These are phyloP conservation scores for Didymella lethalis DNA, from an alignment of 2,329 filamentous ascomycete species.

Conservation along the genomic window DNA sequence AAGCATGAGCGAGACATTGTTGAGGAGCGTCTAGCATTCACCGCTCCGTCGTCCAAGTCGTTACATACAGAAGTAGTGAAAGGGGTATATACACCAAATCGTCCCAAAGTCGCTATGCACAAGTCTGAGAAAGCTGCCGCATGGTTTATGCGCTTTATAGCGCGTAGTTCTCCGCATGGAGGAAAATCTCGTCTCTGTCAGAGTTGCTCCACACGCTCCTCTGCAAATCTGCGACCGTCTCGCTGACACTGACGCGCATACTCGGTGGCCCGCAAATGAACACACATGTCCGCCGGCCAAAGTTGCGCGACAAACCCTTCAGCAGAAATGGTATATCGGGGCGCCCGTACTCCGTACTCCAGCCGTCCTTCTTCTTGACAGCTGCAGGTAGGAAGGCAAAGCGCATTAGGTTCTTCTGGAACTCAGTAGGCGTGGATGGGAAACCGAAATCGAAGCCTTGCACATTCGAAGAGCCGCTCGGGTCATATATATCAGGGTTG, in stretches of 20 bases:
- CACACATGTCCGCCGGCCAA: slow-evolving; percentile 83
- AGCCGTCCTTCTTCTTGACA: slow-evolving; percentile 69
- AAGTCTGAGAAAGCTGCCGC: slow-evolving; percentile 11
- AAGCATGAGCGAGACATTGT: too few relatives aligned
- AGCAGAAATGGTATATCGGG: slow-evolving; percentile 90
- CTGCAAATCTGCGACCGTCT: slow-evolving; percentile 82
- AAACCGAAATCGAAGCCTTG: slow-evolving; percentile 68
- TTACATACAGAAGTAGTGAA: slow-evolving; percentile 24
- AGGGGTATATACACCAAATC: slow-evolving; percentile 29
- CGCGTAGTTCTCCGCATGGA: slow-evolving; percentile 96
- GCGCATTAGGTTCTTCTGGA: slow-evolving; percentile 88
- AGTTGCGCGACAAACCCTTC: slow-evolving; percentile 79
- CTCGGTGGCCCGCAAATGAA: slow-evolving; percentile 90
- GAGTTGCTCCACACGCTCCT: slow-evolving; percentile 81
- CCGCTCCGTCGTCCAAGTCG: neutral
- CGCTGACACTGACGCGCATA: slow-evolving; percentile 89
- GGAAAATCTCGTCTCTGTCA: slow-evolving; percentile 84
- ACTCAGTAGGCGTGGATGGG: slow-evolving; percentile 81
- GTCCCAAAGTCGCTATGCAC: slow-evolving; percentile 39
- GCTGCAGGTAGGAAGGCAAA: slow-evolving; percentile 77
- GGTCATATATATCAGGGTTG: slow-evolving; percentile 55
- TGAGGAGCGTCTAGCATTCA: neutral
- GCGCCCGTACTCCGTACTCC: slow-evolving; percentile 91
- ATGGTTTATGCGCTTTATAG: slow-evolving; percentile 60
- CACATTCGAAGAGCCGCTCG: slow-evolving; percentile 24